Evolutionary conservation across 1,284 basidiomycete genomes (phyloP).

Genomic region (Melanopsichium pennsylvanicum): DNA sequence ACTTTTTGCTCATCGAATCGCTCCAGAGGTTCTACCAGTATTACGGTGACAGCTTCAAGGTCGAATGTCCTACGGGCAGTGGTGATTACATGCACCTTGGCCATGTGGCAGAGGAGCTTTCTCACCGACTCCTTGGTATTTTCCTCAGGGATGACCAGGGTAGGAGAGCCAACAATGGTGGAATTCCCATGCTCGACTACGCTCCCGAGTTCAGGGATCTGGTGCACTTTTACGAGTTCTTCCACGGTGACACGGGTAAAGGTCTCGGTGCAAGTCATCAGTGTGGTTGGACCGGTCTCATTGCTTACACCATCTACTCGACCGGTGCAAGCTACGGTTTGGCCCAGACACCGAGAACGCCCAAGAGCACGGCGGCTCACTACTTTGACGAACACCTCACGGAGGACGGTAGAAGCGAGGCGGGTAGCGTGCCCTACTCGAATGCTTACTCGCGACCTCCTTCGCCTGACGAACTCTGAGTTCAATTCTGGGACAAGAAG

Average conservation of each 20-base stretch:
- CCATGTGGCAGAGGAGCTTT: constrained; percentile 92
- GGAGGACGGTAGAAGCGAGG: constrained; percentile 53
- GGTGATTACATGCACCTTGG: constrained; percentile 94
- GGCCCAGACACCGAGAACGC: constrained; percentile 72
- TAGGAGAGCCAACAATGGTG: constrained; percentile 87
- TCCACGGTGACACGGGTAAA: constrained; percentile 89
- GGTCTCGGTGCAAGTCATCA: constrained; percentile 93
- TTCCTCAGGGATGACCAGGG: constrained; percentile 89
- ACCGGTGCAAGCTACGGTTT: constrained; percentile 67
- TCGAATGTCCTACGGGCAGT: constrained; percentile 93
- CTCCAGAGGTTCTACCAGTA: constrained; percentile 86
- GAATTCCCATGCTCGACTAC: constrained; percentile 82
- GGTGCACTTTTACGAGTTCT: constrained; percentile 96
- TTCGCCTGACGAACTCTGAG: constrained; percentile 58
- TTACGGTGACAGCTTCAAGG: constrained; percentile 66
- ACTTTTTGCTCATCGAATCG: constrained; percentile 86
- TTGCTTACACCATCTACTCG: constrained; percentile 71
- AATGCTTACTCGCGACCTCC: constrained; percentile 53
- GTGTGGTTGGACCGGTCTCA: constrained; percentile 80
- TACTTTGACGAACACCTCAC: constrained; percentile 74
- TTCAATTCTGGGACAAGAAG: too few relatives aligned
- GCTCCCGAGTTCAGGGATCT: constrained; percentile 98
- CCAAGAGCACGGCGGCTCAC: constrained; percentile 83
- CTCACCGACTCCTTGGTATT: constrained; percentile 95
- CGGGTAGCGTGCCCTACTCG: constrained; percentile 47